These are phyloP conservation scores for Podosphaera xanthii DNA, from an alignment of 2,329 filamentous ascomycete species.

Conservation along the genomic window DNA sequence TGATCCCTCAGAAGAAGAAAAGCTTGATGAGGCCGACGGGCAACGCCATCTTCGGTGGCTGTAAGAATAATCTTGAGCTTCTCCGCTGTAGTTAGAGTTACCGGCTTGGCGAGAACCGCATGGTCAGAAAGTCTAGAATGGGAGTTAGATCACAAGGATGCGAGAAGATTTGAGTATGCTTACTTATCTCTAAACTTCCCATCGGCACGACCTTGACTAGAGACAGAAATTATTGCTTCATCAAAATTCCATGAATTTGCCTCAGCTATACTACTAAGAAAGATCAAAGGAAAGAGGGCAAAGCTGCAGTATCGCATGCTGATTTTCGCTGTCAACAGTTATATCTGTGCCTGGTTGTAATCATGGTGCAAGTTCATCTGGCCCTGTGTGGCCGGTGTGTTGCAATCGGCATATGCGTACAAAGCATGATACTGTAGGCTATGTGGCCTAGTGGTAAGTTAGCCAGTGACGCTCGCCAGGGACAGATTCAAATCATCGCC, in stretches of 20 bases:
- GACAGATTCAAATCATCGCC: too few species aligned
- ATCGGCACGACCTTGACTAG: conserved; percentile 30
- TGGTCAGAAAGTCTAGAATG: conserved; percentile 12
- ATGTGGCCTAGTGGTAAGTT: too few species aligned
- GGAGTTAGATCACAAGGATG: neutral
- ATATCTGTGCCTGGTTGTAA: too few species aligned
- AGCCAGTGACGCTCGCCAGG: too few species aligned
- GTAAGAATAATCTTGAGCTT: conserved; percentile 66
- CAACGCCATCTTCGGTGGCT: conserved; percentile 52
- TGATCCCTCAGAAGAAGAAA: conserved; percentile 67
- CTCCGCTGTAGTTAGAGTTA: conserved; percentile 45
- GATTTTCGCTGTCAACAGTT: too few species aligned
- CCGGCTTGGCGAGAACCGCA: conserved; percentile 28
- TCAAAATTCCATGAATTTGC: conserved; percentile 44
- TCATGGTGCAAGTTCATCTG: too few species aligned
- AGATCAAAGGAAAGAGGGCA: neutral
- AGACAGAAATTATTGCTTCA: conserved; percentile 44
- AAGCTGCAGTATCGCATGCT: neutral
- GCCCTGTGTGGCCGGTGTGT: too few species aligned
- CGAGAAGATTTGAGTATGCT: conserved; percentile 10
- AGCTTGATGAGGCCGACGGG: conserved; percentile 78
- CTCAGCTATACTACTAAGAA: neutral
- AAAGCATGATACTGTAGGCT: too few species aligned
- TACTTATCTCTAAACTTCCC: conserved; percentile 38
- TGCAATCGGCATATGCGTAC: too few species aligned